Evolutionary conservation across 2,329 filamentous ascomycete species (phyloP).

Genomic region (Apiospora hydei): DNA sequence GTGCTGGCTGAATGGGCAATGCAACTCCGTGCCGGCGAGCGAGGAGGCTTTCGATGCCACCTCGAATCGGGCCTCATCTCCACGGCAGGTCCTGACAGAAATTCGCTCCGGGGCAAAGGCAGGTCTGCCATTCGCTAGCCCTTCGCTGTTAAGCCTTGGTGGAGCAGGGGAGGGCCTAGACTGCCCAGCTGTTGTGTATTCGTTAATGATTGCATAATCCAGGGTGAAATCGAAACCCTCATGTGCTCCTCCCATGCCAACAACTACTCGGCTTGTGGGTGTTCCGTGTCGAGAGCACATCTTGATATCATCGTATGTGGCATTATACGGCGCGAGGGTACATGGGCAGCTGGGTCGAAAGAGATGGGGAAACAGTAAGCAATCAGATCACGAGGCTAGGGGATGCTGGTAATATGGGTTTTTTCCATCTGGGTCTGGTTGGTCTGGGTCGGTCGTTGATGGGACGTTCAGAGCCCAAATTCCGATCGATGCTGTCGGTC

Average conservation of each 20-base stretch:
- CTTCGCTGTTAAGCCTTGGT: not conserved
- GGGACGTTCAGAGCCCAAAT: conserved; percentile 16
- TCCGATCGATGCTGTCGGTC: conserved; percentile 12
- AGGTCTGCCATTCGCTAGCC: not conserved
- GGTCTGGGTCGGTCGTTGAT: conserved; percentile 19
- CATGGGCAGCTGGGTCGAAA: conserved; percentile 18
- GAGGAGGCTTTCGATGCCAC: conserved; percentile 19
- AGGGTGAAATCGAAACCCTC: conserved; percentile 22
- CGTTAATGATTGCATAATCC: conserved; percentile 24
- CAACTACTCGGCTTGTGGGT: conserved; percentile 28
- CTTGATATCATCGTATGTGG: conserved; percentile 22
- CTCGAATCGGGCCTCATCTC: conserved; percentile 23
- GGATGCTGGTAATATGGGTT: conserved; percentile 1
- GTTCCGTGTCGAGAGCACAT: conserved; percentile 26
- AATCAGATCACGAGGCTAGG: conserved; percentile 18
- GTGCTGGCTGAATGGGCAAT: conserved; percentile 23
- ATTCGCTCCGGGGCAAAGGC: conserved; percentile 22
- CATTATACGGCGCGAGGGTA: conserved; percentile 4
- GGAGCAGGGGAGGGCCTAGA: conserved; percentile 16
- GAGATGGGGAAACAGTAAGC: conserved; percentile 21
- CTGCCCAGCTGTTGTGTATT: not conserved
- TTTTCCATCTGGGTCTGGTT: not conserved
- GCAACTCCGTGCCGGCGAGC: conserved; percentile 22
- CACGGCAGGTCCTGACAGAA: conserved; percentile 14
- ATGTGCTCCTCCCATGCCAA: conserved; percentile 22